Evolutionary conservation across 306 rosid genomes (phyloP).

Genomic region (Quercus bicolor): DNA sequence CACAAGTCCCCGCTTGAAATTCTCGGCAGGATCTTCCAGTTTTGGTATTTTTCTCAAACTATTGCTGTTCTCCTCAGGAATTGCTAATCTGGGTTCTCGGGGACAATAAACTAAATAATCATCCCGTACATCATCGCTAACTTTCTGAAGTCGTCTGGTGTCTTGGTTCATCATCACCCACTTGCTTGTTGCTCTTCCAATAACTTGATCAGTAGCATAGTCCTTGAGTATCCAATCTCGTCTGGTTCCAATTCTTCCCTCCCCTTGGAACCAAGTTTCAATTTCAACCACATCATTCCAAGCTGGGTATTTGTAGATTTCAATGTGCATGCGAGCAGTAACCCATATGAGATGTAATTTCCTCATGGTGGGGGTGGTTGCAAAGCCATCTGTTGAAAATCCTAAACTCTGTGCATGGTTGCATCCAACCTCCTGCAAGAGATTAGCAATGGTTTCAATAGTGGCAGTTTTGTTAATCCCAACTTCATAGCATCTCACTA

Average conservation of each 20-base stretch:
- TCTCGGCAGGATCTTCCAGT: conserved; percentile 69
- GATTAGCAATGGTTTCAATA: conserved; percentile 92
- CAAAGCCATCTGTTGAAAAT: conserved; percentile 88
- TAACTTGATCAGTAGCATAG: conserved; percentile 60
- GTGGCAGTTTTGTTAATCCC: conserved; percentile 95
- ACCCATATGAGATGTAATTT: conserved; percentile 94
- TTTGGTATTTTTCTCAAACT: conserved; percentile 73
- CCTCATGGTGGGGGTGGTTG: conserved; percentile 95
- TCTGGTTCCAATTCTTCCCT: conserved; percentile 88
- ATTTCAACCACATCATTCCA: conserved; percentile 97
- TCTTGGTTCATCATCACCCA: conserved; percentile 98
- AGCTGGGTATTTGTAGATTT: conserved; percentile 93
- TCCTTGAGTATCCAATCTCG: conserved; percentile 91
- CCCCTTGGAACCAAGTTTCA: conserved; percentile 94
- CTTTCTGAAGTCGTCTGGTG: conserved; percentile 85
- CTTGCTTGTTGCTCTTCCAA: conserved; percentile 98
- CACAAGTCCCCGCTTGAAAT: conserved; percentile 66
- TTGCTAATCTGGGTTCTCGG: conserved; percentile 66
- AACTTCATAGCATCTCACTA: conserved; percentile 90
- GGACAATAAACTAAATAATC: conserved; percentile 72
- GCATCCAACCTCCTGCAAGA: conserved; percentile 96
- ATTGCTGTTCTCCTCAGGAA: conserved; percentile 69
- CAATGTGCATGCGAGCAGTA: conserved; percentile 95
- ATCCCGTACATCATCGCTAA: conserved; percentile 72
- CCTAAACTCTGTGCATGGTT: conserved; percentile 98